Evolutionary conservation across 2,329 filamentous ascomycete species (phyloP).

Genomic region (Xylariaceae sp.): DNA sequence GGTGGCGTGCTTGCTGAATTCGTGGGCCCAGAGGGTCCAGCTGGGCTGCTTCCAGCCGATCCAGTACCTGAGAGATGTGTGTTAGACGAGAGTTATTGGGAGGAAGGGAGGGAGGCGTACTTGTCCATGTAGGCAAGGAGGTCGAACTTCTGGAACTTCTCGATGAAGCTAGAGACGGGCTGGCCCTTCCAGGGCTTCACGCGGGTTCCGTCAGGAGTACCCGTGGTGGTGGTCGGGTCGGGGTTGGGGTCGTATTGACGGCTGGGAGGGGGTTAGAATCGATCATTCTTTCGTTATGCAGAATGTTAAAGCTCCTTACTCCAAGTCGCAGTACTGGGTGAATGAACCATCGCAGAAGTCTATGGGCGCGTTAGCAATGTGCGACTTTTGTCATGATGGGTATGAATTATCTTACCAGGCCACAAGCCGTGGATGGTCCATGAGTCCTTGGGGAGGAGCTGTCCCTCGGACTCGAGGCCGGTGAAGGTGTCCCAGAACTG

Average conservation of each 20-base stretch:
- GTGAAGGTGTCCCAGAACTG: conserved; percentile 64
- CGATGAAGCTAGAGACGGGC: conserved; percentile 54
- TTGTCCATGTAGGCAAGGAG: conserved; percentile 62
- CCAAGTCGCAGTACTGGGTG: conserved; percentile 62
- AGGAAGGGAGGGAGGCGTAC: conserved; percentile 22
- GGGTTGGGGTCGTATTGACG: conserved; percentile 60
- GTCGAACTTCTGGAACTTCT: conserved; percentile 52
- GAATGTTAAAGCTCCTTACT: conserved; percentile 21
- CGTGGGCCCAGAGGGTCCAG: conserved; percentile 59
- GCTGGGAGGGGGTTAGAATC: conserved; percentile 21
- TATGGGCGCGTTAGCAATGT: conserved; percentile 13
- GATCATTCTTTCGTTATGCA: background rate
- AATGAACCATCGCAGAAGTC: conserved; percentile 50
- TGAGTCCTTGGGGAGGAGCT: conserved; percentile 50
- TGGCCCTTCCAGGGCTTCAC: conserved; percentile 56
- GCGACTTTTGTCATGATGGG: background rate
- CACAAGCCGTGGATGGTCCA: conserved; percentile 59
- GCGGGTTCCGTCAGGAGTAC: conserved; percentile 44
- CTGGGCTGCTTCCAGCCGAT: conserved; percentile 52
- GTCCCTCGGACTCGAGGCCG: conserved; percentile 51
- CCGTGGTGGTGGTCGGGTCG: conserved; percentile 58
- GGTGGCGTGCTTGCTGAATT: conserved; percentile 63
- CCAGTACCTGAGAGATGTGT: conserved; percentile 43
- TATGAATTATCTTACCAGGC: conserved; percentile 35
- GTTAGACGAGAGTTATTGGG: conserved; percentile 5